Percentiles rank a stretch among this genome's conserved stretches.
These are phyloP conservation scores for Penicillium verrucosum DNA, from an alignment of 2,329 filamentous ascomycete genomes.

Conservation along the genomic window DNA sequence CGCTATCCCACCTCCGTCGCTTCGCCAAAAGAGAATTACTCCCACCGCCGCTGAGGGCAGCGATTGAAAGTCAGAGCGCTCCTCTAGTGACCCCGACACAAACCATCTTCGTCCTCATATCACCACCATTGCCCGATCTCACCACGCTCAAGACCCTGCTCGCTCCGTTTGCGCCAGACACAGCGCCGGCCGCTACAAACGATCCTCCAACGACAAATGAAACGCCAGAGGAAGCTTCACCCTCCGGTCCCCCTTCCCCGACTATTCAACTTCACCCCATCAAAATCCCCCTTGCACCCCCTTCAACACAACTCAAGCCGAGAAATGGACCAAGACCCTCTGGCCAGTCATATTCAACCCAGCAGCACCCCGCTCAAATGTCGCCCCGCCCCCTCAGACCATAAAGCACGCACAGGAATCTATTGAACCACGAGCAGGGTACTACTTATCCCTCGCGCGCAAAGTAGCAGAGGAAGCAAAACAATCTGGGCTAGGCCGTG, in stretches of 20 bases:
- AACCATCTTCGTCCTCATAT: conserved; percentile 43
- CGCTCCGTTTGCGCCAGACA: conserved; percentile 33
- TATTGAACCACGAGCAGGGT: conserved; percentile 37
- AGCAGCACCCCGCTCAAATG: conserved; percentile 41
- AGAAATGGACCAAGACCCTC: conserved; percentile 39
- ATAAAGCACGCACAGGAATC: conserved; percentile 34
- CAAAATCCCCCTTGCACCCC: conserved; percentile 44
- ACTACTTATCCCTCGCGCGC: conserved; percentile 41
- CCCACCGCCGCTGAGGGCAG: conserved; percentile 28
- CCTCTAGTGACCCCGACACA: conserved; percentile 14
- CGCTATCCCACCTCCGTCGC: conserved; percentile 41
- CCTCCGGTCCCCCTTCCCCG: conserved; percentile 5
- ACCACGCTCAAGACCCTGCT: conserved; percentile 36
- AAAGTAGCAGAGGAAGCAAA: conserved; percentile 40
- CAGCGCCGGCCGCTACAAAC: conserved; percentile 11
- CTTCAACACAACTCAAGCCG: conserved; percentile 39
- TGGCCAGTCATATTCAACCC: conserved; percentile 48
- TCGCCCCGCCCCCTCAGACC: conserved; percentile 42
- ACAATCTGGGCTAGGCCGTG: conserved; percentile 36
- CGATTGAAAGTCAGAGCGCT: conserved; percentile 20
- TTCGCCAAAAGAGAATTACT: conserved; percentile 39
- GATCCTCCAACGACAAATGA: not conserved
- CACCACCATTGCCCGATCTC: conserved; percentile 40
- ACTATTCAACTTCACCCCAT: conserved; percentile 31
- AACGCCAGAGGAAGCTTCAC: conserved; percentile 1